These are phyloP conservation scores for Pleurotus tuber-regium DNA, from an alignment of 768 basidiomycete genomes.

Conservation along the genomic window DNA sequence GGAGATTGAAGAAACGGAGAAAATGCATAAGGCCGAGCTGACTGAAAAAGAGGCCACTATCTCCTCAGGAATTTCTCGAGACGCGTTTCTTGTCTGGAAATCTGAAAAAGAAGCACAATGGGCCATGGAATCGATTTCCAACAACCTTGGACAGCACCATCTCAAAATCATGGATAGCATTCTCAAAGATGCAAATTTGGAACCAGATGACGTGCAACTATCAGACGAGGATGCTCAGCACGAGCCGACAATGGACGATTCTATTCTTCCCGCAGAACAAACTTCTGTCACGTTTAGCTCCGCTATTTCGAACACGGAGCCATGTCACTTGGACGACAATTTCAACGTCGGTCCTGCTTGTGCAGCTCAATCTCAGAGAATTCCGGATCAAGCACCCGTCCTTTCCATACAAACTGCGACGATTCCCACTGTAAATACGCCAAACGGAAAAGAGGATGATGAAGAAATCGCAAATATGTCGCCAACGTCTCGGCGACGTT, in stretches of 20 bases:
- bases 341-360: no score
- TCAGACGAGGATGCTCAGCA: not conserved
- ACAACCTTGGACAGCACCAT: slow-evolving; percentile 19
- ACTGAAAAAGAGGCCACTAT: slow-evolving; percentile 8
- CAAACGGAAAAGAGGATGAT: slow-evolving; percentile 8
- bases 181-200: slow-evolving; percentile 14
- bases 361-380: not conserved
- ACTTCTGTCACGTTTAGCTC: no score
- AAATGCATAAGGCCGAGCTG: slow-evolving; percentile 18
- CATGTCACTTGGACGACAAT: no score
- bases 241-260: no score
- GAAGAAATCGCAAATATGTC: slow-evolving; percentile 28
- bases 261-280: no score
- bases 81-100: slow-evolving; percentile 17
- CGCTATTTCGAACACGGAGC: no score
- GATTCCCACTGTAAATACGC: slow-evolving; percentile 4
- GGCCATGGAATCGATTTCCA: slow-evolving; percentile 23
- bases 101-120: slow-evolving; percentile 19
- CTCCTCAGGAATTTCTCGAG: slow-evolving; percentile 13
- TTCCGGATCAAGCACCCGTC: no score
- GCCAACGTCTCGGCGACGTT: slow-evolving; percentile 50
- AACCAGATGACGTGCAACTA: not conserved
- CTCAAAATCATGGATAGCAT: slow-evolving; percentile 25
- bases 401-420: no score
- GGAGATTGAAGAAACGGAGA: slow-evolving; percentile 20